Evolutionary conservation across 2,329 filamentous ascomycete species (phyloP).

Genomic region (Pleoardoris graminearum): DNA sequence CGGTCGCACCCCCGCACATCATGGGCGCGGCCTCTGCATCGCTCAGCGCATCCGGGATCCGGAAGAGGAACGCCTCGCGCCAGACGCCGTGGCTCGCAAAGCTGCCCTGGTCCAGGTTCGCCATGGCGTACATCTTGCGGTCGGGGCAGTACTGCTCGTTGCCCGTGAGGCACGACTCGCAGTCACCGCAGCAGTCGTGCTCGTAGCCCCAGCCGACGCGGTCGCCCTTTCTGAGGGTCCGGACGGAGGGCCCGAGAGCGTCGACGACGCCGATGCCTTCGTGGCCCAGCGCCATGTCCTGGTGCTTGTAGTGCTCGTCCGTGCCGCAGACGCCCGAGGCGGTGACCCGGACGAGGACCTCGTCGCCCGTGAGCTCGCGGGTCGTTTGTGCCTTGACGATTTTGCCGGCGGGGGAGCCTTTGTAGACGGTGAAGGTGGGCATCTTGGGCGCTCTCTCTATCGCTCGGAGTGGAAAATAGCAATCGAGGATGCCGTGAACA

Average conservation of each 20-base stretch:
- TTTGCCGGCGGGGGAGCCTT: slow-evolving; percentile 61
- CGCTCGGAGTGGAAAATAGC: background rate
- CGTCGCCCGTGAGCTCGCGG: slow-evolving; percentile 52
- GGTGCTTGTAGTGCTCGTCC: slow-evolving; percentile 50
- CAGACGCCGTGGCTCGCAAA: slow-evolving; percentile 54
- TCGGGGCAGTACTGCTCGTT: slow-evolving; percentile 49
- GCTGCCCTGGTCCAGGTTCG: slow-evolving; percentile 51
- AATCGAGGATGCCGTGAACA: background rate
- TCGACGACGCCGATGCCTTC: slow-evolving; percentile 59
- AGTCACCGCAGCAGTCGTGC: slow-evolving; percentile 51
- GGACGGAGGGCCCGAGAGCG: slow-evolving; percentile 51
- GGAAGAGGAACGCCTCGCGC: slow-evolving; percentile 43
- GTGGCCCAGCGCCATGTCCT: slow-evolving; percentile 57
- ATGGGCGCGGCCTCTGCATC: slow-evolving; percentile 55
- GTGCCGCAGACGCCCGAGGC: slow-evolving; percentile 71
- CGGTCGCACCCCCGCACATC: slow-evolving; percentile 56
- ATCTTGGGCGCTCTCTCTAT: slow-evolving; percentile 23
- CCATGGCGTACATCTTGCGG: slow-evolving; percentile 46
- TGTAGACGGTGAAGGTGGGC: slow-evolving; percentile 64
- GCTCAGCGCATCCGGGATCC: slow-evolving; percentile 45
- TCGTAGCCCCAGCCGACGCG: slow-evolving; percentile 57
- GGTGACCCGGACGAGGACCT: slow-evolving; percentile 66
- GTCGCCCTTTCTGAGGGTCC: slow-evolving; percentile 55
- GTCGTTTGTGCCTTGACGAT: slow-evolving; percentile 57
- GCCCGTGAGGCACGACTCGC: slow-evolving; percentile 25